These are phyloP conservation scores for Acanthamoeba lenticulata DNA, from an alignment of 208 protist genomes.

Conservation along the genomic window DNA sequence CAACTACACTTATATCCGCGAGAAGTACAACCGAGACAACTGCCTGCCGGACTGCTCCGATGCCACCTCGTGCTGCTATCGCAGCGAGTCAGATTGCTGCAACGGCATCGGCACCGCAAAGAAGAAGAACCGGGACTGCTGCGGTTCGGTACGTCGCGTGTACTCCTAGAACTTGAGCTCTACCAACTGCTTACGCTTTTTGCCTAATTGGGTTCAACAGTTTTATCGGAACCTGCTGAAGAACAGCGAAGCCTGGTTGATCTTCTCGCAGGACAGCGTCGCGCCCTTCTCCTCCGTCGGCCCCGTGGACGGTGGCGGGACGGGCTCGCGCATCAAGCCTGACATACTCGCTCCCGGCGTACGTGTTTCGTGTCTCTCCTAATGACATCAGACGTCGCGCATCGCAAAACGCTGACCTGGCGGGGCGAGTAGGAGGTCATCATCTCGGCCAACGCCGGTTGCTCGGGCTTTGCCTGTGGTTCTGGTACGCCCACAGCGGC, in stretches of 20 bases:
- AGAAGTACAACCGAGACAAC: neutral
- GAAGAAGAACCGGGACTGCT: neutral
- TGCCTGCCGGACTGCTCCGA: neutral
- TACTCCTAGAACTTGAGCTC: neutral
- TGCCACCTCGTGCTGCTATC: neutral
- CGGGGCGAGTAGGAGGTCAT: neutral
- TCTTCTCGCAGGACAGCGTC: constrained; percentile 59
- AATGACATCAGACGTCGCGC: neutral
- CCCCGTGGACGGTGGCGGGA: neutral
- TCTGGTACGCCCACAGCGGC: neutral
- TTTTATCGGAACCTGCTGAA: neutral
- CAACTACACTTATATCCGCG: neutral
- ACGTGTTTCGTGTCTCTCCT: neutral
- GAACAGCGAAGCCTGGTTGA: neutral
- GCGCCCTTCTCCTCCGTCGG: constrained; percentile 23
- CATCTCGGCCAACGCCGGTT: constrained; percentile 26
- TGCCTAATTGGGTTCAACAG: neutral
- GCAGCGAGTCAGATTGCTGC: neutral
- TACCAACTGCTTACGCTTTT: neutral
- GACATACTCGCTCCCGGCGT: constrained; percentile 19
- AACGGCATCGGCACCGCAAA: neutral
- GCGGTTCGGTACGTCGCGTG: neutral
- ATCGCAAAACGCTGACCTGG: too few species aligned
- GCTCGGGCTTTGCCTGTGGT: neutral
- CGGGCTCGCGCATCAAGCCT: neutral